A percentile compares a stretch with the other conserved stretches of the same genome.
These are phyloP conservation scores for Cercospora canescens DNA, from an alignment of 2,329 filamentous ascomycete genomes.

Conservation along the genomic window DNA sequence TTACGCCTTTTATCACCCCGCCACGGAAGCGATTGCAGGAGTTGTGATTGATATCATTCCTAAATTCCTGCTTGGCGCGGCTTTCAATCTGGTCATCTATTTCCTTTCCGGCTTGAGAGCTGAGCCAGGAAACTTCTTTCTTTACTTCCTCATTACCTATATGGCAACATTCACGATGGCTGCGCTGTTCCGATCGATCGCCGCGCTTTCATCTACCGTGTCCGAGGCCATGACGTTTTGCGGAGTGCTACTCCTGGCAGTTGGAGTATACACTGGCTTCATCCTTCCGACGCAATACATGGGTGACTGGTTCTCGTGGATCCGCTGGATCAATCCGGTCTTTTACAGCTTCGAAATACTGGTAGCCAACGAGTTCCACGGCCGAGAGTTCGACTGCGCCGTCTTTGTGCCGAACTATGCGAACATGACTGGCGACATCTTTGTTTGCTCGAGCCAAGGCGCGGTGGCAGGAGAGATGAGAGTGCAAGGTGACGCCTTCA, in stretches of 20 bases:
- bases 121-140: constrained; percentile 55
- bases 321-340: constrained; percentile 54
- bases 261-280: constrained; percentile 64
- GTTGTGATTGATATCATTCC: constrained; percentile 59
- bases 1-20: constrained; percentile 42
- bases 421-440: constrained; percentile 29
- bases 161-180: constrained; percentile 57
- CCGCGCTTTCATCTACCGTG: constrained; percentile 59
- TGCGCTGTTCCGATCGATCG: constrained; percentile 60
- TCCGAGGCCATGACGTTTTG: constrained; percentile 64
- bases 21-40: constrained; percentile 54
- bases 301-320: constrained; percentile 59
- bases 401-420: constrained; percentile 41
- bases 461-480: constrained; percentile 40
- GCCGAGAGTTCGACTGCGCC: constrained; percentile 35
- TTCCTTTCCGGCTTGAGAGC: constrained; percentile 53
- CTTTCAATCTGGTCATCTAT: constrained; percentile 60
- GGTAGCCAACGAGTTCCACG: constrained; percentile 54
- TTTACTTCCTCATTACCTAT: constrained; percentile 63
- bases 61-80: constrained; percentile 53
- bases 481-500: constrained; percentile 43
- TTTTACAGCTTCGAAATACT: constrained; percentile 66
- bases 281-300: constrained; percentile 32
- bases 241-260: constrained; percentile 53
- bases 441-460: constrained; percentile 42